Conservation (phyloP, 257 asterid species). For the Solanum appendiculatum region DNA sequence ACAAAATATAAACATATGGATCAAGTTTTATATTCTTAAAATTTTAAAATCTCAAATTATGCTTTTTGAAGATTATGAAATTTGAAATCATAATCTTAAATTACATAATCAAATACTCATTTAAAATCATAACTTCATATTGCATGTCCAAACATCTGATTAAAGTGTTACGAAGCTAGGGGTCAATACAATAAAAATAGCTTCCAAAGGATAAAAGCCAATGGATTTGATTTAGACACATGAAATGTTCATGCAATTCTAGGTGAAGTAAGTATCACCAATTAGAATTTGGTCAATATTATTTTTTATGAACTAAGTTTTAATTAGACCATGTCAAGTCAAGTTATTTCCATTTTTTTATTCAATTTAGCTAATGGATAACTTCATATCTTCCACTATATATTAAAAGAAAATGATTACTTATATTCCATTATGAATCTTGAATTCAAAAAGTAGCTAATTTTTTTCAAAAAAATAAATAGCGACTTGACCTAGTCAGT, state of each 20-base stretch:
- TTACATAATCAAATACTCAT: not conserved
- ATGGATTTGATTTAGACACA: not conserved
- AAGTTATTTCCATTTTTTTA: not conserved
- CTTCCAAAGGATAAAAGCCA: not conserved
- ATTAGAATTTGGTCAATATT: not conserved
- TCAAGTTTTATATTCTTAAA: too few species aligned
- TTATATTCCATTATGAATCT: not conserved
- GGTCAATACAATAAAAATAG: not conserved
- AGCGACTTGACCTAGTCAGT: not conserved
- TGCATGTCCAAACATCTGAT: accelerated
- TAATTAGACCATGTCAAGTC: not conserved
- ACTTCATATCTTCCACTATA: too few species aligned
- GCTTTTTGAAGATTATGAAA: too few species aligned
- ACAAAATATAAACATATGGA: too few species aligned
- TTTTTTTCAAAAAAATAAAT: not conserved
- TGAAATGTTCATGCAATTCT: not conserved
- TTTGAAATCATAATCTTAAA: not conserved
- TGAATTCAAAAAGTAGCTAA: not conserved
- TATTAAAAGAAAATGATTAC: not conserved
- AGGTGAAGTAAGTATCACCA: not conserved
- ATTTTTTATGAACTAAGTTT: not conserved
- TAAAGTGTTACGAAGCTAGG: not conserved
- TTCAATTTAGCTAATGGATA: not conserved
- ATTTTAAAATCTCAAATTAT: too few species aligned
- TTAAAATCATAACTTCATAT: not conserved